Evolutionary conservation across 2,329 filamentous ascomycete species (phyloP), one percentile per base, ranked within the genome.

Genomic region (Arthrobotrys conoides): DNA sequence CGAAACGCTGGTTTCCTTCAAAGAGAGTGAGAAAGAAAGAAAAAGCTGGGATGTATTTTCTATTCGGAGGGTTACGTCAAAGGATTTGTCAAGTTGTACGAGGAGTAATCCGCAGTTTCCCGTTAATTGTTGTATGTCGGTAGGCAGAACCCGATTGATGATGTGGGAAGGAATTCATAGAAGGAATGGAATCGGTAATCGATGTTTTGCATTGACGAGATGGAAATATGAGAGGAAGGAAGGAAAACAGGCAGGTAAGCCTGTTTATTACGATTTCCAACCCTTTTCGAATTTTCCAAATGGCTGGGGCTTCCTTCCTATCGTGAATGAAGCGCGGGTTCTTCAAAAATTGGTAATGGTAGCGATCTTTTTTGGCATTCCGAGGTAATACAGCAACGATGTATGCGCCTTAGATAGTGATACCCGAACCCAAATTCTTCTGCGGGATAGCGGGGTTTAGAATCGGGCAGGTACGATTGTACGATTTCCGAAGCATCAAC

Each of bases 71-170:
- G 57, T 44, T 61, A 71, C 67, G 57, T 55, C 30, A 64, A 57
- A 51, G 69, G 57, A 72, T 72, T 72, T 72, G 69, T 66, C 69
- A 72, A 30, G 57, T 41, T 51, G 64, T 18, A 67, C 48, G 22
- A 48, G 44, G 20, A 70, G 24, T 64, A 55, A 61, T 61, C 57
- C 57, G 57, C 36, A 44, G 53, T 38, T 27, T n/a, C 18, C 18
- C 20, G n/a, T 46, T 5, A 30, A 14, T 12, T 46, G 16, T 46
- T 8, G 16, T 24, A 24, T 24, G 36, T 20, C 38, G 24, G 48
- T 53, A 71, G 69, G 57, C 69, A 71, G 68, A 63, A 71, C 46
- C 68, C 41, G 59, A 30, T 30, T 30, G 27, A 63, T 30, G 22
- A 53, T 24, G 53, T 27, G 30, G 41, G 57, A 53, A 70, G 38